phyloP scores from a whole-genome alignment of 805 yeast genomes.

The Ogataea nitratoaversa region DNA sequence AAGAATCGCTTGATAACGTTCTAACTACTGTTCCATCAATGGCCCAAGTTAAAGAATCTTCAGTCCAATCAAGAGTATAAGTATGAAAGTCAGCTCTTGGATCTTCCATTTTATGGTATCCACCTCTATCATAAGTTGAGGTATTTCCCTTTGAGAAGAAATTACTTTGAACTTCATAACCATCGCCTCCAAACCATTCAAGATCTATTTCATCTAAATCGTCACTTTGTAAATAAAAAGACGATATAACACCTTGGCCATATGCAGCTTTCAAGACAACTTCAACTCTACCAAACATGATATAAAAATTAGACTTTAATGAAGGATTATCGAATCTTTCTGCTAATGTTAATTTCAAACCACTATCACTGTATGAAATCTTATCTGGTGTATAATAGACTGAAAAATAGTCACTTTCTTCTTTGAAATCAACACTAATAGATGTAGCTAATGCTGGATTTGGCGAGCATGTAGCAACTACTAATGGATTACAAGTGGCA shows the following conservation, averaged over 20 bases:
- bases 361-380: conserved; percentile 47
- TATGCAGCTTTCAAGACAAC: conserved; percentile 66
- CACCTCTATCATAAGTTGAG: conserved; percentile 76
- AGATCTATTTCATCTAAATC: conserved; percentile 87
- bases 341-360: conserved; percentile 57
- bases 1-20: conserved; percentile 47
- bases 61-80: conserved; percentile 83
- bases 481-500: conserved; percentile 31
- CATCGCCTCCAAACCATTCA: conserved; percentile 84
- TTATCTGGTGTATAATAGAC: conserved; percentile 40
- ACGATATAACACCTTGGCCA: conserved; percentile 77
- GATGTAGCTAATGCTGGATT: conserved; percentile 63
- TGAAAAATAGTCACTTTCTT: conserved; percentile 40
- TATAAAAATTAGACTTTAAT: conserved; percentile 69
- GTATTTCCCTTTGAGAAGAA: conserved; percentile 80
- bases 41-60: conserved; percentile 61
- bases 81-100: conserved; percentile 65
- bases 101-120: conserved; percentile 51
- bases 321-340: conserved; percentile 75
- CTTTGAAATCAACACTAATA: conserved; percentile 47
- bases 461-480: conserved; percentile 26
- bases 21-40: conserved; percentile 69
- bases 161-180: conserved; percentile 68
- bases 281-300: conserved; percentile 86
- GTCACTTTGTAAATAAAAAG: conserved; percentile 76